Percentiles rank a stretch among this genome's conserved stretches.
phyloP scores from a whole-genome alignment of 2,329 filamentous ascomycete species.

The Cordyceps javanica region DNA sequence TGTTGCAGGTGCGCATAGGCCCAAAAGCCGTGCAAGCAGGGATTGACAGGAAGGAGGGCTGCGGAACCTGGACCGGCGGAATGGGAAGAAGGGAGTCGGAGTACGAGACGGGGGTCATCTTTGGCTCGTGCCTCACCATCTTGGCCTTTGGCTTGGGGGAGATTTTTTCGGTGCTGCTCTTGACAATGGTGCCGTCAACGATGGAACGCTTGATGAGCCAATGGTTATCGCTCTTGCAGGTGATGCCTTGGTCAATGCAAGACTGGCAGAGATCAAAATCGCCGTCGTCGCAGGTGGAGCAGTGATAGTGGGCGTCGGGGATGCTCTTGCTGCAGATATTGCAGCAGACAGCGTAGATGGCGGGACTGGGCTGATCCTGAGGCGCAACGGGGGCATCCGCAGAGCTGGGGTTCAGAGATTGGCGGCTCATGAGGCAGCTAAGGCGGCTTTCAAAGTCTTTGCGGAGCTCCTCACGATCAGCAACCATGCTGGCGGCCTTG shows the following conservation, averaged over 20 bases:
- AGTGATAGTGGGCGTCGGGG: slow-evolving; percentile 83
- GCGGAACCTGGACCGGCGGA: no score
- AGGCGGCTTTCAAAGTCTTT: slow-evolving; percentile 24
- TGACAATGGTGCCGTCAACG: slow-evolving; percentile 69
- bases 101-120: not conserved
- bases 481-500: slow-evolving; percentile 22
- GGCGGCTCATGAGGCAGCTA: slow-evolving; percentile 20
- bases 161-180: slow-evolving; percentile 79
- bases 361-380: not conserved
- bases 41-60: not conserved
- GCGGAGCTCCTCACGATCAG: slow-evolving; percentile 18
- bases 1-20: slow-evolving; percentile 64
- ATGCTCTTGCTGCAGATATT: slow-evolving; percentile 80
- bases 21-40: not conserved
- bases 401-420: not conserved
- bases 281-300: slow-evolving; percentile 84
- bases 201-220: slow-evolving; percentile 93
- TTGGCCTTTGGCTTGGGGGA: slow-evolving; percentile 45
- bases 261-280: slow-evolving; percentile 87
- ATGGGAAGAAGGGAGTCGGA: not conserved
- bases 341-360: slow-evolving; percentile 80
- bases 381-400: not conserved
- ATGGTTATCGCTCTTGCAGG: slow-evolving; percentile 74
- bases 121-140: slow-evolving; percentile 2
- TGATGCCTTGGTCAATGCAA: slow-evolving; percentile 69